A percentile compares a stretch with the other conserved stretches of the same genome.
phyloP scores from a whole-genome alignment of 2,329 filamentous ascomycete species.

The Didymella segeticola region DNA sequence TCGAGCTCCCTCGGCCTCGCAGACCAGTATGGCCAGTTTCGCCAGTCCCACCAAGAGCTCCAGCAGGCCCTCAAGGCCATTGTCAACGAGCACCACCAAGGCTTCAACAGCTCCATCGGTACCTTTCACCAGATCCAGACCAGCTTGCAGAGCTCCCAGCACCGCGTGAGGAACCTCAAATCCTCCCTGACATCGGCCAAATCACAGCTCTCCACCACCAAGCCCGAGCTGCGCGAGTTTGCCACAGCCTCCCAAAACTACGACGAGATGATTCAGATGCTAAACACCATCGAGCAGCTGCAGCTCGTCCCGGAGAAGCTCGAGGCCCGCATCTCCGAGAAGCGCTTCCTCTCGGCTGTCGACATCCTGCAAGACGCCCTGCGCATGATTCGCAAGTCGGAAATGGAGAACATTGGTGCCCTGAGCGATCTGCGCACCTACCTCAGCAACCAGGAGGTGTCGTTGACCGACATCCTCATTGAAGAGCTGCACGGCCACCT shows the following conservation, averaged over 20 bases:
- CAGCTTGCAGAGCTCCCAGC: slow-evolving; percentile 88
- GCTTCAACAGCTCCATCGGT: slow-evolving; percentile 98
- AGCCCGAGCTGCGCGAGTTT: slow-evolving; percentile 89
- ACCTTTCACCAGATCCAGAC: slow-evolving; percentile 98
- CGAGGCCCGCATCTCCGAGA: slow-evolving; percentile 94
- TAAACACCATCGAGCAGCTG: slow-evolving; percentile 86
- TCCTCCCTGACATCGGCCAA: slow-evolving; percentile 84
- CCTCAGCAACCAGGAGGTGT: slow-evolving; percentile 89
- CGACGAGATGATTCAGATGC: slow-evolving; percentile 83
- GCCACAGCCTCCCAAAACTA: slow-evolving; percentile 88
- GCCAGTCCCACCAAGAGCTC: slow-evolving; percentile 83
- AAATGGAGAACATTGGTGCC: slow-evolving; percentile 89
- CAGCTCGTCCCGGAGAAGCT: slow-evolving; percentile 89
- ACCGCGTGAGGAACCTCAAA: slow-evolving; percentile 80
- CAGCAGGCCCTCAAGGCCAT: slow-evolving; percentile 92
- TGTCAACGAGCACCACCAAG: slow-evolving; percentile 98
- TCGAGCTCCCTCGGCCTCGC: slow-evolving; percentile 91
- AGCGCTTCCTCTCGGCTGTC: slow-evolving; percentile 90
- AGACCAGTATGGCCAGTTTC: slow-evolving; percentile 84
- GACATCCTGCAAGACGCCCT: slow-evolving; percentile 89
- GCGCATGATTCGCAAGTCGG: slow-evolving; percentile 81
- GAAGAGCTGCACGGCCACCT: slow-evolving; percentile 97
- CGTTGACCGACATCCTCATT: slow-evolving; percentile 91
- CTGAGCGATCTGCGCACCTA: slow-evolving; percentile 86
- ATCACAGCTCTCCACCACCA: slow-evolving; percentile 79